Evolutionary conservation across 1,284 basidiomycete genomes (phyloP).

Genomic region (Singerocomus inundabilis): DNA sequence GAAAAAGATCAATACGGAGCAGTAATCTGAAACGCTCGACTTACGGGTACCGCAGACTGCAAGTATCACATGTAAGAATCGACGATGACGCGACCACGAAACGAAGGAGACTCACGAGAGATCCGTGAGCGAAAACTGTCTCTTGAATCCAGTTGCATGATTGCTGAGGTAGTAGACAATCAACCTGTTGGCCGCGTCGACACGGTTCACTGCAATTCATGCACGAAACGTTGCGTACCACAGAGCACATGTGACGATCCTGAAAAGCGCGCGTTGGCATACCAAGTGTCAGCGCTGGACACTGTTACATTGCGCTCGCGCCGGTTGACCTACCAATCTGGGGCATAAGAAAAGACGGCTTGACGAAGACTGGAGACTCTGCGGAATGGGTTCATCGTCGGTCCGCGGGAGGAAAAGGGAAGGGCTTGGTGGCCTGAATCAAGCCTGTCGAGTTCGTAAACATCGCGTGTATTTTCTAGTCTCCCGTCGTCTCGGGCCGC

Average conservation of each 20-base stretch:
- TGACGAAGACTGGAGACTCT: conserved; percentile 19
- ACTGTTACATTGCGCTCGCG: not conserved
- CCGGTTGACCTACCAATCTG: conserved; percentile 31
- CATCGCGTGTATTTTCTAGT: not conserved
- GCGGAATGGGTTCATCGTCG: conserved; percentile 10
- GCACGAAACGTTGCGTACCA: conserved; percentile 19
- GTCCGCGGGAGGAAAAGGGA: not conserved
- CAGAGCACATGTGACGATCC: conserved; percentile 27
- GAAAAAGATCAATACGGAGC: not conserved
- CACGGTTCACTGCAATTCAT: not conserved
- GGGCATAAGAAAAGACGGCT: conserved; percentile 26
- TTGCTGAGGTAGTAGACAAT: conserved; percentile 51
- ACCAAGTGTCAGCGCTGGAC: not conserved
- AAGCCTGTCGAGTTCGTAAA: not conserved
- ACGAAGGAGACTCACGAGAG: conserved; percentile 41
- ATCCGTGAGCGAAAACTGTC: conserved; percentile 68
- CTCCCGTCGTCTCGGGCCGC: not conserved
- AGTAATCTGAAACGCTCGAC: conserved; percentile 11
- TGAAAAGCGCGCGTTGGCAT: not conserved
- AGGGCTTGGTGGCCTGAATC: not conserved
- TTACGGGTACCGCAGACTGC: conserved; percentile 42
- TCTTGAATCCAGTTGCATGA: conserved; percentile 59
- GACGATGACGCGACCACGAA: not conserved
- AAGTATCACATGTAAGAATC: not conserved
- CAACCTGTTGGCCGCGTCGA: conserved; percentile 22